A percentile compares a stretch with the other conserved stretches of the same genome.
phyloP scores from a whole-genome alignment of 371 early-diverging fungal species.

The Phascolomyces articulosus region DNA sequence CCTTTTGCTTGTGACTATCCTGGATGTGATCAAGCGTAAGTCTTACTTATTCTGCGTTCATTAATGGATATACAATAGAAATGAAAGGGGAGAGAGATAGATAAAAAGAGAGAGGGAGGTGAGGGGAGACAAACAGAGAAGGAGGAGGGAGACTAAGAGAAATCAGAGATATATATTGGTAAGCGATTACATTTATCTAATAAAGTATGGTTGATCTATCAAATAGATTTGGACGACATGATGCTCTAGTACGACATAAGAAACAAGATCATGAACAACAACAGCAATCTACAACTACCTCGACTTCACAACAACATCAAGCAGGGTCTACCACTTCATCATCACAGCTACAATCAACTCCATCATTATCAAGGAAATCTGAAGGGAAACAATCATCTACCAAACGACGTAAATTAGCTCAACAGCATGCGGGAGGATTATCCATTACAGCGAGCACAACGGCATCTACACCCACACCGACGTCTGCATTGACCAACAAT shows the following conservation, averaged over 20 bases:
- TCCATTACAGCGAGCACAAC: background rate
- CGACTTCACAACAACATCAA: background rate
- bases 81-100: background rate
- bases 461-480: background rate
- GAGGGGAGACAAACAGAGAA: no score
- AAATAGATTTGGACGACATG: conserved; percentile 47
- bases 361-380: conserved; percentile 15
- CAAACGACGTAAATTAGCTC: conserved; percentile 8
- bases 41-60: background rate
- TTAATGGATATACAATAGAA: background rate
- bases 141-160: no score
- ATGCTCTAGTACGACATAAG: conserved; percentile 46
- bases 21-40: conserved; percentile 50
- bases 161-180: no score
- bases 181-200: no score
- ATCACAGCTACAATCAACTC: background rate
- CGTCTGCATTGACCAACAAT: background rate
- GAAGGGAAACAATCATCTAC: conserved; percentile 15
- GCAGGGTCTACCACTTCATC: background rate
- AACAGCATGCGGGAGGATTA: background rate
- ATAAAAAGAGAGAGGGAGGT: background rate
- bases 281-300: background rate
- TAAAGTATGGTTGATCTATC: background rate
- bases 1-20: conserved; percentile 60
- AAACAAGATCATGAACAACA: conserved; percentile 26